Evolutionary conservation across 129 eudicot species (phyloP).

Genomic region (Artemisia tridentata): DNA sequence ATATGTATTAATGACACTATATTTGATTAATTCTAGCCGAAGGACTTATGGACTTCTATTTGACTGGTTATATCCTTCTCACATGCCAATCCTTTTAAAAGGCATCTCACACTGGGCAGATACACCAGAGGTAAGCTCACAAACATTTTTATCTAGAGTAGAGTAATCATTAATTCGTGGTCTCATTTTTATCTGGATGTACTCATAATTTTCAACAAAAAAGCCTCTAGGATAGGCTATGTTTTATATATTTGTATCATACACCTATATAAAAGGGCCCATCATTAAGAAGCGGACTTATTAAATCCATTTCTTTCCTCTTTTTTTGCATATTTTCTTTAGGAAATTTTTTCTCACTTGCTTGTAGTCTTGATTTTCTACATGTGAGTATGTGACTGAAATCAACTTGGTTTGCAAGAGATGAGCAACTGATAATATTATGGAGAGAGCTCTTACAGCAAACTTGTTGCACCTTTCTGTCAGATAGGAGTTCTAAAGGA

Average conservation of each 20-base stretch:
- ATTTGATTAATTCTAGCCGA: slow-evolving; percentile 55
- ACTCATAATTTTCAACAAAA: neutral
- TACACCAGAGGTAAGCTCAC: slow-evolving; percentile 75
- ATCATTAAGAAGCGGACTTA: neutral
- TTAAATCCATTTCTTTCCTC: no score
- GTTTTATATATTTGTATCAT: neutral
- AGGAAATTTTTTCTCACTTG: no score
- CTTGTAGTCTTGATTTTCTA: neutral
- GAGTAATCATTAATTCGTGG: neutral
- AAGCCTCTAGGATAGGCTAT: neutral
- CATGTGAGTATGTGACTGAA: neutral
- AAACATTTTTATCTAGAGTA: neutral
- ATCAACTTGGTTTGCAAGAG: neutral
- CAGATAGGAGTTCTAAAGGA: no score
- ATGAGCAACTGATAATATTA: neutral
- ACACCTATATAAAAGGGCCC: neutral
- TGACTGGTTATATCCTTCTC: slow-evolving; percentile 98
- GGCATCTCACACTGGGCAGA: slow-evolving; percentile 99
- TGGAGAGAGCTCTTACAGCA: no score
- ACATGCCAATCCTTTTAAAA: slow-evolving; percentile 82
- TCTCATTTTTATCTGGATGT: neutral
- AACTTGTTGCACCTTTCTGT: no score
- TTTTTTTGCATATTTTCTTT: no score
- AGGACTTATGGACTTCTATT: slow-evolving; percentile 90
- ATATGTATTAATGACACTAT: slow-evolving; percentile 9